Evolutionary conservation across 805 yeast species (phyloP).

Genomic region (Sugiyamaella smithiae): DNA sequence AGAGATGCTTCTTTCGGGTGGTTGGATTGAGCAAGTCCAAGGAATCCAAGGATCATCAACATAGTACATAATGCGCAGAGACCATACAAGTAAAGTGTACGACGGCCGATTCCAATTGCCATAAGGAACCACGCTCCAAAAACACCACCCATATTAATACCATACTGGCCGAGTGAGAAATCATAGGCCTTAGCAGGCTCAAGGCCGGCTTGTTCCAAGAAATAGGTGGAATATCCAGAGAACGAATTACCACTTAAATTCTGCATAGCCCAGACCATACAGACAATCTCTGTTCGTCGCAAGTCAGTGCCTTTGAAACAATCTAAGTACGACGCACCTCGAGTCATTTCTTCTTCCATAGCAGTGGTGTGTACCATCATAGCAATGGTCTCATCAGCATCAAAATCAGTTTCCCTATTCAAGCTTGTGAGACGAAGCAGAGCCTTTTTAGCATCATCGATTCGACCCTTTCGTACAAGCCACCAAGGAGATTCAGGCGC

Average conservation of each 20-base stretch:
- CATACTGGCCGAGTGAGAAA: constrained; percentile 46
- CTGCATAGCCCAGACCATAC: constrained; percentile 46
- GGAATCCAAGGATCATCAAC: constrained; percentile 43
- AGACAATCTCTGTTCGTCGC: constrained; percentile 51
- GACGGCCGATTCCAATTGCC: constrained; percentile 23
- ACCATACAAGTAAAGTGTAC: constrained; percentile 32
- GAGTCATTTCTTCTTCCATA: constrained; percentile 25
- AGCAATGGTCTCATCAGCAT: constrained; percentile 37
- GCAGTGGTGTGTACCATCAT: constrained; percentile 46
- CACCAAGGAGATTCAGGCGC: constrained; percentile 58
- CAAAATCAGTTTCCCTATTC: neutral
- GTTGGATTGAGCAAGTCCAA: constrained; percentile 7
- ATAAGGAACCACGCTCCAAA: constrained; percentile 19
- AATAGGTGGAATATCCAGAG: constrained; percentile 42
- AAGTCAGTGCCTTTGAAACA: constrained; percentile 47
- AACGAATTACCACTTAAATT: constrained; percentile 39
- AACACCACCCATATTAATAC: constrained; percentile 45
- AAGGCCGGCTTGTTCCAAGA: constrained; percentile 45
- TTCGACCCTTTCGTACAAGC: constrained; percentile 43
- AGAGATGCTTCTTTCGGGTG: constrained; percentile 20
- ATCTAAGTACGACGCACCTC: constrained; percentile 30
- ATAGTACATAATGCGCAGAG: constrained; percentile 33
- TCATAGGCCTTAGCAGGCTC: constrained; percentile 38
- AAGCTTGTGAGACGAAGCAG: constrained; percentile 33
- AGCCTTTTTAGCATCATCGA: constrained; percentile 43